These are phyloP conservation scores for Cyamopsis tetragonoloba DNA, from an alignment of 306 rosid genomes.

Conservation along the genomic window DNA sequence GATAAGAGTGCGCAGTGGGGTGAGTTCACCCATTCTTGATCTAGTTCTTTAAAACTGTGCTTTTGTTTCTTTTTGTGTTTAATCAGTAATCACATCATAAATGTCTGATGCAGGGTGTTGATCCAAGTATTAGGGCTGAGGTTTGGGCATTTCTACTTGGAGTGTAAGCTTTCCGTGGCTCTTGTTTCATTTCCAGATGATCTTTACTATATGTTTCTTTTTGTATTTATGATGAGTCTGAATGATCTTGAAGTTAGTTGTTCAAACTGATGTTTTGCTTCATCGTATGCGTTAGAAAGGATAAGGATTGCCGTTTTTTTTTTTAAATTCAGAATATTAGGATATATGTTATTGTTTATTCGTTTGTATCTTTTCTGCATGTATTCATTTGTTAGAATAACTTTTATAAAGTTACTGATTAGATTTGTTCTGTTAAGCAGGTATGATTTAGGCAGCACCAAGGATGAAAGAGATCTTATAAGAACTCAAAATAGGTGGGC, in stretches of 20 bases:
- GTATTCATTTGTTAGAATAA: not conserved
- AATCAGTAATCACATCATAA: conserved; percentile 24
- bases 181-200: conserved; percentile 14
- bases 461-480: conserved; percentile 66
- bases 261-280: conserved; percentile 8
- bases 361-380: not conserved
- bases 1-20: conserved; percentile 97
- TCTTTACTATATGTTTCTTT: not conserved
- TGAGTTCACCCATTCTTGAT: conserved; percentile 44
- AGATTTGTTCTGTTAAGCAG: conserved; percentile 46
- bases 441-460: conserved; percentile 71
- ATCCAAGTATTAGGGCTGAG: conserved; percentile 84
- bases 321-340: not conserved
- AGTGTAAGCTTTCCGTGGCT: conserved; percentile 74
- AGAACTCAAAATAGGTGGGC: conserved; percentile 71
- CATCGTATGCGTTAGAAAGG: not conserved
- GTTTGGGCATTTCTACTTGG: conserved; percentile 99
- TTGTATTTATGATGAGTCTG: conserved; percentile 1
- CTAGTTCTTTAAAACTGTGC: not conserved
- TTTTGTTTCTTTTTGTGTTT: conserved; percentile 22
- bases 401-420: conserved; percentile 27
- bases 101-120: conserved; percentile 72
- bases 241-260: not conserved
- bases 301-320: not conserved
- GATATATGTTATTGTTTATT: not conserved